Conservation (phyloP, 2,329 filamentous ascomycete genomes). For the Gnomoniopsis sp. region DNA sequence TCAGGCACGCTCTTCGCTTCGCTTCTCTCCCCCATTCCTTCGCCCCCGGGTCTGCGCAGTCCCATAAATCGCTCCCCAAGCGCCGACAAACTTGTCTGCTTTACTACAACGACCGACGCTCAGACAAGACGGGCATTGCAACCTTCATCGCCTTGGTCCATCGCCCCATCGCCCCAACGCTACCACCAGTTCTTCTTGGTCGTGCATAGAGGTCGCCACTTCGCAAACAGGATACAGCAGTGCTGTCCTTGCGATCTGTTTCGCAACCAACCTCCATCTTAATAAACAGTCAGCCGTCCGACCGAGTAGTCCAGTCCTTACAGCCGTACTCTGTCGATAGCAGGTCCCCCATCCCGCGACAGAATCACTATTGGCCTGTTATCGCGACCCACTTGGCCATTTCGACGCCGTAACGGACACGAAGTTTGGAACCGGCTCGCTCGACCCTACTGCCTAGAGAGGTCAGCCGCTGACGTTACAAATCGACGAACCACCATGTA, state of each 20-base stretch:
- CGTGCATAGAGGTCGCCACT: constrained; percentile 9
- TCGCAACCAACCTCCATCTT: constrained; percentile 15
- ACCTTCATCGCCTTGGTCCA: constrained; percentile 9
- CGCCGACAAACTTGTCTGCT: constrained; percentile 12
- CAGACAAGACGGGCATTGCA: not conserved
- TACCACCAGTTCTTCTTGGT: constrained; percentile 3
- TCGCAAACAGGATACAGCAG: constrained; percentile 47
- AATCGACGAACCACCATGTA: constrained; percentile 46
- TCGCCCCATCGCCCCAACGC: not conserved
- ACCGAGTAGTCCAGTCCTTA: not conserved
- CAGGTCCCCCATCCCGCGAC: constrained; percentile 1
- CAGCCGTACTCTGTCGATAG: not conserved
- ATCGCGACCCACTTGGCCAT: not conserved
- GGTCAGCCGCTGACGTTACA: constrained; percentile 3
- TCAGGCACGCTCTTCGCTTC: constrained; percentile 6
- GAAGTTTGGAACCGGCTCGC: not conserved
- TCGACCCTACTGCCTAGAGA: constrained; percentile 8
- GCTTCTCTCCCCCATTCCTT: constrained; percentile 7
- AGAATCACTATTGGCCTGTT: constrained; percentile 3
- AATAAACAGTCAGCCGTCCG: constrained; percentile 8
- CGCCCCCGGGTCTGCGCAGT: constrained; percentile 8
- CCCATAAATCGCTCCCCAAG: constrained; percentile 11
- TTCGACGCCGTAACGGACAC: not conserved
- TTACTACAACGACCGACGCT: constrained; percentile 6
- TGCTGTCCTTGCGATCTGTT: constrained; percentile 37